These are phyloP conservation scores for Hypocrella siamensis DNA, from an alignment of 2,329 filamentous ascomycete species.

Conservation along the genomic window DNA sequence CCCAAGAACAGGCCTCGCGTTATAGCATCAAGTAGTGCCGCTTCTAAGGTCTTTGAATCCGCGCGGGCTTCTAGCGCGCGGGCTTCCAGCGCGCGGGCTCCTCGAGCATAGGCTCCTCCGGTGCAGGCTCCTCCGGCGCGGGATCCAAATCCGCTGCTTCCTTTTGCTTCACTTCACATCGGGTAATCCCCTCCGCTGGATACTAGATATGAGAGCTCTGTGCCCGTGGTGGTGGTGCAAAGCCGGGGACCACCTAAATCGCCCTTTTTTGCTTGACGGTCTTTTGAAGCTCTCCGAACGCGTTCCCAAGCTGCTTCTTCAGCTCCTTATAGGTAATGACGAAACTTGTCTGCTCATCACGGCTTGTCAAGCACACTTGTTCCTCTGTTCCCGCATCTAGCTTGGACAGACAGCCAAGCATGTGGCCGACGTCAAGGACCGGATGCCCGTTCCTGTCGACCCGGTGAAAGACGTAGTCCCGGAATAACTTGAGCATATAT, in stretches of 20 bases:
- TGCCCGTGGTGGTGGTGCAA: slow-evolving; percentile 2
- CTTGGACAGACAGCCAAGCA: slow-evolving; percentile 77
- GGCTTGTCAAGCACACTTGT: slow-evolving; percentile 67
- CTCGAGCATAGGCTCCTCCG: too few species aligned
- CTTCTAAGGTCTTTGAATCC: too few species aligned
- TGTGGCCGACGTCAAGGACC: slow-evolving; percentile 74
- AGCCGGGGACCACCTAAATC: slow-evolving; percentile 14
- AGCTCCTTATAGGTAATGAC: slow-evolving; percentile 84
- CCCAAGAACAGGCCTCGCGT: too few species aligned
- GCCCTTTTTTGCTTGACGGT: slow-evolving; percentile 19
- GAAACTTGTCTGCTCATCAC: slow-evolving; percentile 81
- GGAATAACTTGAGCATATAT: slow-evolving; percentile 86
- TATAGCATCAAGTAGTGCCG: too few species aligned
- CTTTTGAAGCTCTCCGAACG: slow-evolving; percentile 44
- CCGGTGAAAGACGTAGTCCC: slow-evolving; percentile 95
- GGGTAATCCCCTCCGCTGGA: too few species aligned
- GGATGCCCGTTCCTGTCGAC: slow-evolving; percentile 75
- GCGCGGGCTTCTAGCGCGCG: too few species aligned
- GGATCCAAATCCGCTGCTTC: too few species aligned
- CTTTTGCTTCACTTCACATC: too few species aligned
- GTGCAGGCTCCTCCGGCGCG: too few species aligned
- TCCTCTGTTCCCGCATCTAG: slow-evolving; percentile 83
- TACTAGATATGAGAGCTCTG: slow-evolving; percentile 4
- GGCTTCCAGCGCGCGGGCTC: too few species aligned
- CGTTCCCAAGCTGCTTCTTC: slow-evolving; percentile 44